phyloP scores from a whole-genome alignment of 2,329 filamentous ascomycete genomes.

The Trichoderma polysporum region DNA sequence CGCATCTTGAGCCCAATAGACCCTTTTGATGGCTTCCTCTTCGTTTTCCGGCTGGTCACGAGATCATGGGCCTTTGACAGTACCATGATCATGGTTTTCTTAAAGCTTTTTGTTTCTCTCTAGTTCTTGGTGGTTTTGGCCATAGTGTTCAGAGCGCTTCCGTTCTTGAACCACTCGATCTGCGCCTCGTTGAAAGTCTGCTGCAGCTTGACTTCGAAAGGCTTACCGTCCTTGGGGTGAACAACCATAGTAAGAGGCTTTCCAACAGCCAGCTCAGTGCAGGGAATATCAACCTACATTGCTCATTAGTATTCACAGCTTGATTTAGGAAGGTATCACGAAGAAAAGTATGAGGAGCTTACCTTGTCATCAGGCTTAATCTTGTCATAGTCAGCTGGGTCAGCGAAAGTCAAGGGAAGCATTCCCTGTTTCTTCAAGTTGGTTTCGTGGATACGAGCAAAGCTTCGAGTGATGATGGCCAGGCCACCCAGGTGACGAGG shows the following conservation, averaged over 20 bases:
- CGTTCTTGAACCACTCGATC: constrained; percentile 99
- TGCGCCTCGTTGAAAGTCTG: constrained; percentile 99
- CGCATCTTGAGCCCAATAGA: not conserved
- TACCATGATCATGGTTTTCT: not conserved
- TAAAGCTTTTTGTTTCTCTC: constrained; percentile 21
- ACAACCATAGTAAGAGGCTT: constrained; percentile 90
- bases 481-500: constrained; percentile 95
- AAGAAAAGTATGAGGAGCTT: constrained; percentile 23
- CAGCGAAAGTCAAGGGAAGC: constrained; percentile 93
- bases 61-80: not conserved
- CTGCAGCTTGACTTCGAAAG: constrained; percentile 78
- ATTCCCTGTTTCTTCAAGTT: constrained; percentile 99
- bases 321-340: constrained; percentile 6
- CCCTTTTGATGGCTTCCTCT: not conserved
- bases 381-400: constrained; percentile 97
- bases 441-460: constrained; percentile 99
- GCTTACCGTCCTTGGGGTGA: constrained; percentile 81
- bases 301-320: not conserved
- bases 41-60: not conserved
- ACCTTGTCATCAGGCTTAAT: constrained; percentile 87
- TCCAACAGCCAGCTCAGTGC: constrained; percentile 86
- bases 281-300: constrained; percentile 71
- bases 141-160: constrained; percentile 97
- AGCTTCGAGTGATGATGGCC: constrained; percentile 92
- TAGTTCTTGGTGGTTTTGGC: constrained; percentile 61